Percentiles rank a stretch among this genome's conserved stretches.
These are phyloP conservation scores for Ramaria rubella DNA, from an alignment of 768 basidiomycete species.

Conservation along the genomic window DNA sequence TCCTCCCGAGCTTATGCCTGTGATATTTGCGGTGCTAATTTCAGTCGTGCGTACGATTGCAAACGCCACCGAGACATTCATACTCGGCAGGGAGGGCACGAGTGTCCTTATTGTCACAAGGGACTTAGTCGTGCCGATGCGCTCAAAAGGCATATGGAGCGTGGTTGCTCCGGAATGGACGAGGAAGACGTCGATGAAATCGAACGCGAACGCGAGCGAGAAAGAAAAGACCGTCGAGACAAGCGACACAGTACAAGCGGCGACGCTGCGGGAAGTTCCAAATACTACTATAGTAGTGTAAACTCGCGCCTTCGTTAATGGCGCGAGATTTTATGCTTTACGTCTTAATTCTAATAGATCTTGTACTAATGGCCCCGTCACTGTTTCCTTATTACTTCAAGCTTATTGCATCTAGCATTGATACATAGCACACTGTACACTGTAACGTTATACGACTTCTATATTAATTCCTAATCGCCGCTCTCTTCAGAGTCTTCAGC, in stretches of 20 bases:
- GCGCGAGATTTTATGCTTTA: neutral
- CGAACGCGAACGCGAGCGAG: slow-evolving; percentile 8
- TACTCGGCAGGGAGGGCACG: slow-evolving; percentile 58
- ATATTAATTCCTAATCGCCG: slow-evolving; percentile 13
- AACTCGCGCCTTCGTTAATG: slow-evolving; percentile 1
- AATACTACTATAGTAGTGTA: slow-evolving; percentile 5
- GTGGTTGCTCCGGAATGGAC: slow-evolving; percentile 42
- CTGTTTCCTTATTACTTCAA: neutral
- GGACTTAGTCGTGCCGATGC: slow-evolving; percentile 76
- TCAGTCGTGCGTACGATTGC: slow-evolving; percentile 74
- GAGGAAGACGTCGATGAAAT: slow-evolving; percentile 1
- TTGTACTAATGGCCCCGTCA: neutral
- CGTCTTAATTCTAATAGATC: neutral
- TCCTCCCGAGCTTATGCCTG: slow-evolving; percentile 54
- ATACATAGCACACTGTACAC: slow-evolving; percentile 6
- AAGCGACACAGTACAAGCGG: neutral
- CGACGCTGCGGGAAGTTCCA: neutral
- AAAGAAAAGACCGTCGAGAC: neutral
- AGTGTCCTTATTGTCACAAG: slow-evolving; percentile 68
- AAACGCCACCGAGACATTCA: slow-evolving; percentile 78
- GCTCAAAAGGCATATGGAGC: slow-evolving; percentile 75
- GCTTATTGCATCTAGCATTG: neutral
- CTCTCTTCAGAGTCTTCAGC: slow-evolving; percentile 28
- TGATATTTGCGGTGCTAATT: slow-evolving; percentile 70
- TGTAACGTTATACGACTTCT: neutral